Evolutionary conservation across 73 alveolate species (phyloP).

Genomic region (Paramecium tetraurelia): DNA sequence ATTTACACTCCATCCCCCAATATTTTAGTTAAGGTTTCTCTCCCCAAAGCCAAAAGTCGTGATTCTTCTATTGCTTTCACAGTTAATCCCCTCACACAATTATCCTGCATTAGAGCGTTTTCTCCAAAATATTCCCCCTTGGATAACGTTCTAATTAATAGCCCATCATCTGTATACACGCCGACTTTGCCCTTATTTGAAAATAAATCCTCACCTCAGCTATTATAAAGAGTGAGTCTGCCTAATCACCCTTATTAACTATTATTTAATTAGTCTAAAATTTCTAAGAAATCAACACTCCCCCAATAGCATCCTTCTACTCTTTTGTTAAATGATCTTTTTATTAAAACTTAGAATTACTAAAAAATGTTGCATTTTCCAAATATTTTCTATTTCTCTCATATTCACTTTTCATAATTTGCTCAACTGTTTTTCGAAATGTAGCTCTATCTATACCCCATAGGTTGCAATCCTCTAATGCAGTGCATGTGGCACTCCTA

Average conservation of each 20-base stretch:
- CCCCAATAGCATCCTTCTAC: conserved; percentile 53
- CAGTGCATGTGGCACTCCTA: conserved; percentile 69
- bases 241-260: conserved; percentile 57
- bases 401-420: conserved; percentile 50
- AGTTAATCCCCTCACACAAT: conserved; percentile 48
- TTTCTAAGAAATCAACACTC: conserved; percentile 47
- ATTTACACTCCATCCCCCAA: conserved; percentile 57
- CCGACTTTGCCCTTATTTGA: conserved; percentile 52
- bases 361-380: conserved; percentile 24
- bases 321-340: conserved; percentile 47
- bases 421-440: conserved; percentile 69
- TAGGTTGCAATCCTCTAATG: conserved; percentile 67
- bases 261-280: conserved; percentile 39
- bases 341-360: background rate
- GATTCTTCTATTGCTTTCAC: conserved; percentile 60
- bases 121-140: conserved; percentile 59
- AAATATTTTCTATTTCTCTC: conserved; percentile 4
- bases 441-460: conserved; percentile 84
- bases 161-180: conserved; percentile 32
- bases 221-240: conserved; percentile 46
- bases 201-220: conserved; percentile 39
- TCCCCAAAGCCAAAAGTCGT: conserved; percentile 54
- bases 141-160: conserved; percentile 23
- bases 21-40: conserved; percentile 64
- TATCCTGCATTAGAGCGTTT: conserved; percentile 21